Conservation (phyloP, 2,329 filamentous ascomycete genomes). For the Calonectria henricotiae region DNA sequence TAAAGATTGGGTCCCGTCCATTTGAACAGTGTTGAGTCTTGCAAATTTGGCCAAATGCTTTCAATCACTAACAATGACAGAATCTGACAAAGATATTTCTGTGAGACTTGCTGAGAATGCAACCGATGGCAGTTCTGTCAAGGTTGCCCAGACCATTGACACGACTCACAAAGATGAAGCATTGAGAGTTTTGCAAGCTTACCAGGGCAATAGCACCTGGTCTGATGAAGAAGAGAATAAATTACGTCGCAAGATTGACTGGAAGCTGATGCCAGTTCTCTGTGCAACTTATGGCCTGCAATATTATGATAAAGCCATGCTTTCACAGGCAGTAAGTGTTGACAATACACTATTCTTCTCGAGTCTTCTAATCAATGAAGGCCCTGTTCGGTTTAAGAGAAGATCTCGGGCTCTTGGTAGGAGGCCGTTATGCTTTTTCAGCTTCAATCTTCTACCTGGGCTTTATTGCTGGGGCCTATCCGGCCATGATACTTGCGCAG, state of each 20-base stretch:
- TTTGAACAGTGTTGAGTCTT: conserved; percentile 1
- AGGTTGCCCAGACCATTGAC: conserved; percentile 35
- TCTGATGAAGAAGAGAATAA: conserved; percentile 61
- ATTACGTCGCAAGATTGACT: conserved; percentile 55
- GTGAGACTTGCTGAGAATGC: conserved; percentile 35
- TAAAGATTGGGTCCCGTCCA: conserved; percentile 40
- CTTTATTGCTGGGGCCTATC: conserved; percentile 66
- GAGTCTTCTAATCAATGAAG: conserved; percentile 14
- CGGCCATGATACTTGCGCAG: conserved; percentile 61
- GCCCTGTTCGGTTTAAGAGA: conserved; percentile 45
- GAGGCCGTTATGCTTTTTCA: conserved; percentile 63
- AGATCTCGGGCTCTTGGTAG: conserved; percentile 55
- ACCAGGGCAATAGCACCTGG: conserved; percentile 63
- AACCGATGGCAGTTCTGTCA: conserved; percentile 4
- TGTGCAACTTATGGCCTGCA: conserved; percentile 64
- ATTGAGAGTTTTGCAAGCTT: conserved; percentile 60
- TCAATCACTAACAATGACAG: conserved; percentile 39
- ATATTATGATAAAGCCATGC: conserved; percentile 70
- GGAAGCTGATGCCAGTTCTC: conserved; percentile 63
- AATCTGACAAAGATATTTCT: conserved; percentile 42
- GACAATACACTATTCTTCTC: not conserved
- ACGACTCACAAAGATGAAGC: conserved; percentile 53
- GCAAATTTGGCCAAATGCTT: not conserved
- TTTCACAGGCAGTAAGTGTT: conserved; percentile 66
- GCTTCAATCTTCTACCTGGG: conserved; percentile 67